Base-by-base conservation (phyloP, 2,329 filamentous ascomycete genomes). In the Verticillium albo-atrum region DNA sequence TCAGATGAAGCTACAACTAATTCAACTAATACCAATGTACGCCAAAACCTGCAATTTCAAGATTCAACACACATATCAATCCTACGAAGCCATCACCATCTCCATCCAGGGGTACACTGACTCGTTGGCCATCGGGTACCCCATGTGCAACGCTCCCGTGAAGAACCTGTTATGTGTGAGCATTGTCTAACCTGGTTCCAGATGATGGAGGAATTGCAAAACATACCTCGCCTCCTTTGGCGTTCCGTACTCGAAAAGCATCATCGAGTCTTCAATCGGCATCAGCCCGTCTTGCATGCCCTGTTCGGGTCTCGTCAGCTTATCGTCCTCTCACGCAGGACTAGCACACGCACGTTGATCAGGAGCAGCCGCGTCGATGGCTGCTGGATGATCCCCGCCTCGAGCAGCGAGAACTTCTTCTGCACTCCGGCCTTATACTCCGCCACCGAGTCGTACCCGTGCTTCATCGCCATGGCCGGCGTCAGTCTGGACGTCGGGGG, bases 191-290 rank as follows among this genome's bases (percentile, higher is more conserved):
- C n/a, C n/a, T n/a, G n/a, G n/a, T n/a, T n/a, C n/a, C n/a, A n/a
- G n/a, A 10, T 20, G 7, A 3, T 3, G 2, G 23, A 6, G 15
- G 52, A 26, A 54, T 17, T 6, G 25, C 25, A 27, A 7, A 2
- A 35, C 61, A 51, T 23, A 61, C 51, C 86, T 78, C 12, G 79
- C 84, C 71, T 89, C 86, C 74, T 90, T 90, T 14, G 85, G 84
- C 32, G 77, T 79, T 2, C 87, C 87, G 64, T 88, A 80, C 69
- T 88, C 84, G 64, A 88, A 83, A 58, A 89, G 73, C 56, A 89
- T 72, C 74, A 87, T 82, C 15, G 79, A 86, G 67, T 89, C 87
- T 67, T 89, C 87, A 60, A 89, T 87, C 0, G 87, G 87, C 78
- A 88, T 88, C 52, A 89, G 72, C 0, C 86, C 86, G 64, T 89